Evolutionary conservation across 176 grass and related monocot species (phyloP), one percentile per base, ranked within the genome.

Genomic region (Saccharum spontaneum): DNA sequence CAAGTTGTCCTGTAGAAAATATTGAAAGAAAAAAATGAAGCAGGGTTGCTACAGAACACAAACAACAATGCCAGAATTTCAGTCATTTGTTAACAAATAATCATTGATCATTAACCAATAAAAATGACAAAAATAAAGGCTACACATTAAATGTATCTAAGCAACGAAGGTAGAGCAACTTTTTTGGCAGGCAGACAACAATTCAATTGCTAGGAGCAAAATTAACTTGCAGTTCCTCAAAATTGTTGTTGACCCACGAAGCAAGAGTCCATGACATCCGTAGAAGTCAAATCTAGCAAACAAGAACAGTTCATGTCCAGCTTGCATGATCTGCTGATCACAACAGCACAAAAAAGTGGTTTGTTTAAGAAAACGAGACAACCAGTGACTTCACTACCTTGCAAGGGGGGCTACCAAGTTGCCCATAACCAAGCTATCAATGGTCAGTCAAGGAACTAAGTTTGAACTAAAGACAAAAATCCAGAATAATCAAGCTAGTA

Each of bases 1-100:
- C 97, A 98, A 30, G 97, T 92, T 57, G 93, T 87, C 78, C 97
- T 98, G 90, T 30, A 94, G 54, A 69, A 83, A 80, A 87, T 73
- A 80, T 82, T 65, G 73, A 54, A 71, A 84, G 76, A 71, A 11
- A 76, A 70, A 76, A 75, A 70, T 79, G 20, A 57, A 73, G 13
- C 40, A 50, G 43, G 57, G 15, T 50, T 79, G 14, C 33, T 87
- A 28, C 14, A 48, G 9, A 67, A 48, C 23, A 57, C 28, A 65
- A 82, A 67, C 30, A 41, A 18, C 26, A 75, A 60, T 17, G 33
- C 34, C 48, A 63, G 37, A 74, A 79, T 36, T 60, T 83, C 46
- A 31, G 50, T 71, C n/a, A 18, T 15, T 34, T 79, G 50, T 79
- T 46, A 54, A 84, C 41, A 34, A 18, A 31, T 15, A 39, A 8